A percentile compares a stretch with the other conserved stretches of the same genome.
Evolutionary conservation across 768 basidiomycete species (phyloP).

Genomic region (Boletus rex-veris): DNA sequence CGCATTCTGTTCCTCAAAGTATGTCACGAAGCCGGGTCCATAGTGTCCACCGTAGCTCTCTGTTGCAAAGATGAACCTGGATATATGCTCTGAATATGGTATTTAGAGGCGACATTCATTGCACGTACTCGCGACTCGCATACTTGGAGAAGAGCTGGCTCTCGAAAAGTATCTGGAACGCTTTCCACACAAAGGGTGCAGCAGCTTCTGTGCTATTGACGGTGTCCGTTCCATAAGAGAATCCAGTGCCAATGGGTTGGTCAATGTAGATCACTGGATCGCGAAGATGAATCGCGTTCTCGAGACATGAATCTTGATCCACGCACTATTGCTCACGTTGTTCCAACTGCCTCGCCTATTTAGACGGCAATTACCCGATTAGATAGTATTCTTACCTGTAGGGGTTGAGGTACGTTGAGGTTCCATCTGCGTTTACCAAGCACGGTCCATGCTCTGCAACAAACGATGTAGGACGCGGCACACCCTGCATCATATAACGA

Average conservation of each 20-base stretch:
- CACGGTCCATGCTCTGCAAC: slow-evolving; percentile 62
- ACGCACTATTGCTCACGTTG: slow-evolving; percentile 59
- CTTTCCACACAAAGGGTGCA: slow-evolving; percentile 56
- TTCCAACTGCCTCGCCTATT: slow-evolving; percentile 52
- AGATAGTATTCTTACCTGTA: slow-evolving; percentile 42
- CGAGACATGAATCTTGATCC: neutral
- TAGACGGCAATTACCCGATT: neutral
- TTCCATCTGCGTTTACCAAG: slow-evolving; percentile 50
- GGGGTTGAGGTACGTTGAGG: slow-evolving; percentile 54
- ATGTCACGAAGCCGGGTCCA: slow-evolving; percentile 60
- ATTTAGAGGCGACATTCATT: neutral
- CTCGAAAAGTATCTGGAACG: slow-evolving; percentile 62
- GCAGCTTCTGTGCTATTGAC: slow-evolving; percentile 53
- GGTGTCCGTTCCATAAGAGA: slow-evolving; percentile 54
- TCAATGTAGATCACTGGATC: slow-evolving; percentile 65
- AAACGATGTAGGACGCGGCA: neutral
- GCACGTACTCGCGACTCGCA: slow-evolving; percentile 48
- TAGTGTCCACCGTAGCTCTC: slow-evolving; percentile 72
- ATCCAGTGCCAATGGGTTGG: slow-evolving; percentile 65
- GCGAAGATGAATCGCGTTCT: neutral
- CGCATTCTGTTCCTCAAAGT: slow-evolving; percentile 59
- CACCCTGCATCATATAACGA: neutral
- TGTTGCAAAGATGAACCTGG: slow-evolving; percentile 59
- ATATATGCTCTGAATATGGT: neutral
- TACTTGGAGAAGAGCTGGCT: slow-evolving; percentile 50